Percentiles rank a stretch among this genome's conserved stretches.
Conservation (phyloP, 2,329 filamentous ascomycete genomes). For the Cryphonectria japonica region DNA sequence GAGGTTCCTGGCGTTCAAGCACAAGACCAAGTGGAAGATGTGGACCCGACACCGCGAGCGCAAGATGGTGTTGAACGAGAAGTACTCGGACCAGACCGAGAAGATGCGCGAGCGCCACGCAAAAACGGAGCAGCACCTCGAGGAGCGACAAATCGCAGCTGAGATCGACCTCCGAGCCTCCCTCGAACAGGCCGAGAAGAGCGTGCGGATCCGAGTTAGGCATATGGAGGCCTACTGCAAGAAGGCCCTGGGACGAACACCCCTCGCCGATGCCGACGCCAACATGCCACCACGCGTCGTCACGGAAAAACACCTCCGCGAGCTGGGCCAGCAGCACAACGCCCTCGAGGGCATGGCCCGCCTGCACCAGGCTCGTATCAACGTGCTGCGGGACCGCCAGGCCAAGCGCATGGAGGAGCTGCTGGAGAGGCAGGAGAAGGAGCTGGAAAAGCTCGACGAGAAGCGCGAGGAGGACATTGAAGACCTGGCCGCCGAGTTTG, state of each 20-base stretch:
- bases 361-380: slow-evolving; percentile 63
- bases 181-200: slow-evolving; percentile 60
- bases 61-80: slow-evolving; percentile 51
- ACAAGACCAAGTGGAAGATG: slow-evolving; percentile 53
- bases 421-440: slow-evolving; percentile 56
- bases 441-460: slow-evolving; percentile 50
- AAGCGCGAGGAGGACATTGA: slow-evolving; percentile 54
- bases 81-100: slow-evolving; percentile 51
- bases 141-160: slow-evolving; percentile 64
- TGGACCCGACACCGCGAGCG: slow-evolving; percentile 53
- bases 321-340: slow-evolving; percentile 64
- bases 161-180: slow-evolving; percentile 62
- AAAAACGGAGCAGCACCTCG: slow-evolving; percentile 57
- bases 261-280: slow-evolving; percentile 32
- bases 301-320: slow-evolving; percentile 62
- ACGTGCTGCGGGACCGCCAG: slow-evolving; percentile 67
- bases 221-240: slow-evolving; percentile 71
- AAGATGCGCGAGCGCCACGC: slow-evolving; percentile 60
- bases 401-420: slow-evolving; percentile 65
- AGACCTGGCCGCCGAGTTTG: slow-evolving; percentile 50
- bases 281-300: slow-evolving; percentile 55
- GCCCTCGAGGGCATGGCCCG: slow-evolving; percentile 62
- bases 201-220: slow-evolving; percentile 60
- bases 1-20: slow-evolving; percentile 55
- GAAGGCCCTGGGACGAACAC: slow-evolving; percentile 52